A percentile compares a stretch with the other conserved stretches of the same genome.
These are phyloP conservation scores for Pyronema omphalodes DNA, from an alignment of 495 filamentous ascomycete species.

Conservation along the genomic window DNA sequence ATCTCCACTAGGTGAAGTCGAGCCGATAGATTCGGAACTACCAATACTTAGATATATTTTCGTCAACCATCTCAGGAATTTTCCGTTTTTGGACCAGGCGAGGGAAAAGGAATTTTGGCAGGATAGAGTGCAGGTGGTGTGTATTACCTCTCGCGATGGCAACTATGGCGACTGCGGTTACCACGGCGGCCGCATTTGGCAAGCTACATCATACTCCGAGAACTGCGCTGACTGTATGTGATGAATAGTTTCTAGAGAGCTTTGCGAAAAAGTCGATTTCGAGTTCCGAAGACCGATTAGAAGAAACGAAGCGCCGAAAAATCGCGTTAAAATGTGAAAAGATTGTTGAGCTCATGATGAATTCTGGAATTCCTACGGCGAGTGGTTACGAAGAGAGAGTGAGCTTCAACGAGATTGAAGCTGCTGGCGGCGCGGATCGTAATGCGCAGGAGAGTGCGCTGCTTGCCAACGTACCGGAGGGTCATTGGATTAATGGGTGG, in stretches of 20 bases:
- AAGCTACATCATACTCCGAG: neutral
- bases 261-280: conserved; percentile 98
- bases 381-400: conserved; percentile 96
- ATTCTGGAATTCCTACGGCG: conserved; percentile 84
- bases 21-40: conserved; percentile 82
- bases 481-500: conserved; percentile 83
- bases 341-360: conserved; percentile 97
- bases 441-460: conserved; percentile 81
- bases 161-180: neutral
- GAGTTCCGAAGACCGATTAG: conserved; percentile 83
- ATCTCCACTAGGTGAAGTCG: conserved; percentile 79
- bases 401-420: conserved; percentile 86
- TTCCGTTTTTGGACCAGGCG: conserved; percentile 89
- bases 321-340: conserved; percentile 84
- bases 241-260: conserved; percentile 68
- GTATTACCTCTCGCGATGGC: conserved; percentile 23
- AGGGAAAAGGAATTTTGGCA: conserved; percentile 99
- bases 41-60: conserved; percentile 93
- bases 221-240: neutral
- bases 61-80: conserved; percentile 92
- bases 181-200: neutral
- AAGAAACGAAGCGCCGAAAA: conserved; percentile 90
- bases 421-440: conserved; percentile 50
- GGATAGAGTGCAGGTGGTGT: conserved; percentile 83
- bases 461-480: conserved; percentile 68